Conservation (phyloP, 2,329 filamentous ascomycete species). For the Ilyonectria robusta region DNA sequence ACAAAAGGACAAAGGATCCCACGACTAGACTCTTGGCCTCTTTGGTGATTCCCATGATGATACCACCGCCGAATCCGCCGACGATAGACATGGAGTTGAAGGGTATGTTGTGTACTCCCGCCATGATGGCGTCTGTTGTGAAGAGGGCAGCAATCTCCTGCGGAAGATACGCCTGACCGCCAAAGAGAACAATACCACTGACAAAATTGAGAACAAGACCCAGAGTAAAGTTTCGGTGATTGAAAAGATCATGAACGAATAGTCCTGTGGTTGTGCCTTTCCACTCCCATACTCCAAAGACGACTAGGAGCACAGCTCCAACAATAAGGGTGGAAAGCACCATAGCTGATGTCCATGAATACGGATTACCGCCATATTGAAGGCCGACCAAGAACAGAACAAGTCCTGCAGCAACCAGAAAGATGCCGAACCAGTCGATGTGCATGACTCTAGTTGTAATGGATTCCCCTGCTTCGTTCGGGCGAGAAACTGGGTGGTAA, state of each 20-base stretch:
- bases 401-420: neutral
- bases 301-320: neutral
- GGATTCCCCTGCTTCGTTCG: neutral
- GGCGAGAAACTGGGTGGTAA: neutral
- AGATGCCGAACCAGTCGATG: neutral
- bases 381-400: neutral
- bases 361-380: neutral
- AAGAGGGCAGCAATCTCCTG: neutral
- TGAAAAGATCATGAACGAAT: neutral
- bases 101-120: neutral
- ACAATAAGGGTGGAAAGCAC: neutral
- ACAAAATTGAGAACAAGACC: neutral
- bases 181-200: neutral
- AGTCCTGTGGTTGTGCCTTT: neutral
- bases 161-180: neutral
- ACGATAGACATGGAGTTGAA: neutral
- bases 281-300: neutral
- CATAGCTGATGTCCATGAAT: neutral
- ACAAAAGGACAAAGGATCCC: neutral
- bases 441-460: neutral
- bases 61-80: neutral
- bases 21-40: neutral
- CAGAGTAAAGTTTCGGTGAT: neutral
- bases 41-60: neutral
- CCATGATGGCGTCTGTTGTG: neutral